Conservation (phyloP, 441 rosid genomes). For the Macaranga tanarius region DNA sequence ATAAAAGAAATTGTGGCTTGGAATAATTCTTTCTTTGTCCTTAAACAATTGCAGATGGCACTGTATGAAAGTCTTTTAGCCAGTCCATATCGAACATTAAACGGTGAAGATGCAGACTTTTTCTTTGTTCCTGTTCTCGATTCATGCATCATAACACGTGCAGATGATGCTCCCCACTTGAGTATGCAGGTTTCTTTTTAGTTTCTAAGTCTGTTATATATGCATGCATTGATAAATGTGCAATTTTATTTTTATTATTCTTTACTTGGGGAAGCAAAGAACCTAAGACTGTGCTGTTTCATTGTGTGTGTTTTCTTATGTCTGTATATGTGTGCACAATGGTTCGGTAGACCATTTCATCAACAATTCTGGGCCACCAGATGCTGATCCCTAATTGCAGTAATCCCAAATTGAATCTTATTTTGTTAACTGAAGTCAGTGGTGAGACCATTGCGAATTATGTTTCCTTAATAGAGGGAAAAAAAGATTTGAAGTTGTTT, state of each 20-base stretch:
- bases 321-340: neutral
- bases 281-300: neutral
- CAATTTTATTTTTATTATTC: neutral
- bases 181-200: constrained; percentile 55
- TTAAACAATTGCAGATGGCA: constrained; percentile 62
- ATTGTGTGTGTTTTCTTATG: neutral
- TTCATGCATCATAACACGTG: constrained; percentile 92
- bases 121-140: constrained; percentile 98
- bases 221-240: neutral
- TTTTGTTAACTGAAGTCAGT: neutral
- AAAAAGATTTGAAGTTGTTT: neutral
- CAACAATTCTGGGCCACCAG: neutral
- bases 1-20: constrained; percentile 14
- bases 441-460: neutral
- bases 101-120: constrained; percentile 93
- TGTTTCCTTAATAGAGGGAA: neutral
- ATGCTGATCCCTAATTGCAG: neutral
- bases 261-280: neutral
- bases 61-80: constrained; percentile 89
- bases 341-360: neutral
- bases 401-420: neutral
- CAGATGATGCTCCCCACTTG: constrained; percentile 91
- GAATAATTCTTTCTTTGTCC: constrained; percentile 6
- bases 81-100: constrained; percentile 75
- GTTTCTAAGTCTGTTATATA: constrained; percentile 14